Conservation (phyloP, 2,329 filamentous ascomycete genomes). For the Graphiopsis chlorocephala region DNA sequence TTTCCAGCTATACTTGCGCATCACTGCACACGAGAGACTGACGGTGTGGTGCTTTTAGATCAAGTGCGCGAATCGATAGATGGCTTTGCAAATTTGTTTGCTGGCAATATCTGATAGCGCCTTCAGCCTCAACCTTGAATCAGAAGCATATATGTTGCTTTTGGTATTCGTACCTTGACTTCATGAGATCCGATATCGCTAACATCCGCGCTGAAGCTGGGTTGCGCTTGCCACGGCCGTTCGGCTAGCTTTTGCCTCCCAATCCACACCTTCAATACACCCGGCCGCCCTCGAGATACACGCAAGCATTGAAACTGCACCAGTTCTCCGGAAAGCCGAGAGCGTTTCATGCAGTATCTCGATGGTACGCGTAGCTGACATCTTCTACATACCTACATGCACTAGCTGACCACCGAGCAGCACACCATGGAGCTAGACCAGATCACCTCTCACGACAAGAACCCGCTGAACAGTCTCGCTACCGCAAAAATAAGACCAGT, state of each 20-base stretch:
- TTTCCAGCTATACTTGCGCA: background rate
- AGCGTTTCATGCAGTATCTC: background rate
- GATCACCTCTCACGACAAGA: background rate
- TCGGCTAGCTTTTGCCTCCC: background rate
- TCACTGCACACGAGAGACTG: background rate
- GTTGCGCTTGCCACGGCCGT: background rate
- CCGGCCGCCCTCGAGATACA: background rate
- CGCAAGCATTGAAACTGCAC: background rate
- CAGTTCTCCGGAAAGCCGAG: background rate
- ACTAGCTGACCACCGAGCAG: background rate
- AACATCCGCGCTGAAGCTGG: background rate
- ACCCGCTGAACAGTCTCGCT: background rate
- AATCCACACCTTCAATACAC: background rate
- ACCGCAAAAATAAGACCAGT: background rate
- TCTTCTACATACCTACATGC: background rate
- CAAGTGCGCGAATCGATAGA: slow-evolving; percentile 12
- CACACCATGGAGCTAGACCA: background rate
- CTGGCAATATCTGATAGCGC: slow-evolving; percentile 5
- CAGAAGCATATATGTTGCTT: background rate
- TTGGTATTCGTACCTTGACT: background rate
- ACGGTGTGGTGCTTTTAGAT: background rate
- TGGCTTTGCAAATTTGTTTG: slow-evolving; percentile 7
- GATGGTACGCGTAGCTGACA: background rate
- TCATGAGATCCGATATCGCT: background rate
- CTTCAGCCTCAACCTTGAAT: background rate